Evolutionary conservation across 257 asterid species (phyloP), one percentile per base, ranked within the genome.

Genomic region (Solanum sejunctum): DNA sequence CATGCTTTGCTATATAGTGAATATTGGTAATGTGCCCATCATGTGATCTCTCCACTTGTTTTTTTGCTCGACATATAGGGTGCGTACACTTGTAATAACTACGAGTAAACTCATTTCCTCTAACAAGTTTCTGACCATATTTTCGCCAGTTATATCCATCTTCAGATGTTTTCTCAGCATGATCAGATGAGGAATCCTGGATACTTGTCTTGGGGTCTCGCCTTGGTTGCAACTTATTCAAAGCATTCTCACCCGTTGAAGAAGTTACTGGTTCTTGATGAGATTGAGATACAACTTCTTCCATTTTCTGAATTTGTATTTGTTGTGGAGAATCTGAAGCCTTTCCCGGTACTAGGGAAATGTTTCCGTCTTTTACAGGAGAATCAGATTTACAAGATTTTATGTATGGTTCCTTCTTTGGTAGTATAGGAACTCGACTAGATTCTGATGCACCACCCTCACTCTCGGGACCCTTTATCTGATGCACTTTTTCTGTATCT

Each of bases 121-220:
- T 96, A 60, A 94, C 95, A 80, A 94, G 85, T 91, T 96, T 96
- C 92, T 96, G 99, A 72, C 99, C 99, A 87, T 96, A 96, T 89
- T 96, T 96, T 84, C 99, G 89, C 99, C 99, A 96, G 91, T 93
- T 96, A 89, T 94, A 94, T 13, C 97, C 99, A 89, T 94, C 98
- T 70, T 93, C 93, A 64, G 86, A 88, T 90, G 91, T 91, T 82
- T 91, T 94, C 67, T 89, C 97, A 32, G 86, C 88, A 80, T 84
- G 84, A 60, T 86, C 85, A 36, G 89, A 71, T 54, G 83, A 89
- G 23, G 85, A 73, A 15, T 57, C 28, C 23, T 86, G 88, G 41
- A 45, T 81, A 73, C 82, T 88, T 78, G 47, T 39, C 3, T 92
- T 92, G 84, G 86, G 88, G 88, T 88, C 89, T 80, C 89, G 86